Percentiles rank a stretch among this genome's conserved stretches.
Evolutionary conservation across 2,329 filamentous ascomycete species (phyloP).

Genomic region (Ambrosiella xylebori): DNA sequence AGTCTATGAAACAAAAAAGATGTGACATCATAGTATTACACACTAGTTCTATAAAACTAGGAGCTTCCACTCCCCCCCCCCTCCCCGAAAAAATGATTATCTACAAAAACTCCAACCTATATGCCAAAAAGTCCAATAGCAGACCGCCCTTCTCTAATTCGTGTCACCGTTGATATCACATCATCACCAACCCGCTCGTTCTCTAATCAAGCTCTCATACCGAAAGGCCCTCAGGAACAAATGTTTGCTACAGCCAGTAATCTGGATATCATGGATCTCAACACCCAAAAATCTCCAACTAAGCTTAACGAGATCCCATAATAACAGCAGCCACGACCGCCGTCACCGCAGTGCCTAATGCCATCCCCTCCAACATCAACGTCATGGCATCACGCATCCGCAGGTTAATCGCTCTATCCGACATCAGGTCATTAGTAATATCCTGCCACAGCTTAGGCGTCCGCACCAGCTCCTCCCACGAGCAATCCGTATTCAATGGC

Average conservation of each 20-base stretch:
- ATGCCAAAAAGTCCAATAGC: not conserved
- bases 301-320: not conserved
- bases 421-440: constrained; percentile 8
- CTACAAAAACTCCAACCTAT: not conserved
- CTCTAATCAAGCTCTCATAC: too few species aligned
- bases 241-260: too few species aligned
- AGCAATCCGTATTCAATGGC: constrained; percentile 1
- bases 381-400: constrained; percentile 54
- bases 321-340: constrained; percentile 4
- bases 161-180: too few species aligned
- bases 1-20: not conserved
- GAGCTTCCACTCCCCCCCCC: not conserved
- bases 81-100: not conserved
- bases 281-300: not conserved
- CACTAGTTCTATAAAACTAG: constrained; percentile 1
- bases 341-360: constrained; percentile 23
- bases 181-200: too few species aligned
- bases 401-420: constrained; percentile 42
- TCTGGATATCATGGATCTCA: not conserved
- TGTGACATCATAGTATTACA: not conserved
- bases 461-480: constrained; percentile 9
- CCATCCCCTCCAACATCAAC: constrained; percentile 44
- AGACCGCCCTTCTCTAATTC: too few species aligned
- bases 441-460: constrained; percentile 10
- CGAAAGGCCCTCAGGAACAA: too few species aligned